Evolutionary conservation across 257 asterid genomes (phyloP).

Genomic region (Solanum habrochaites): DNA sequence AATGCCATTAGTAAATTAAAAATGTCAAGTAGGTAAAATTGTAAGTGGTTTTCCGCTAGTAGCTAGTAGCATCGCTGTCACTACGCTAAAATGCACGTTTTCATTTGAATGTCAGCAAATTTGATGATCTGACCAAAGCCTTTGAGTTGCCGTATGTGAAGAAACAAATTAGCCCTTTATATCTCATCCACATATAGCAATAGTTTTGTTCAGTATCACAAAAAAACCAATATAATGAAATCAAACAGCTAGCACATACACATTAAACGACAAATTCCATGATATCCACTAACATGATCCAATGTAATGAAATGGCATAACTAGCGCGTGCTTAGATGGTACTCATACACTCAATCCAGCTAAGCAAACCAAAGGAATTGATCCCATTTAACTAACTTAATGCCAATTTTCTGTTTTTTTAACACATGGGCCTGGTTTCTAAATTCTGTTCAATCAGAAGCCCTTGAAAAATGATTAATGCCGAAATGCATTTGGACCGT

Average conservation of each 20-base stretch:
- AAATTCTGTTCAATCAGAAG: not conserved
- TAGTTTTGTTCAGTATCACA: not conserved
- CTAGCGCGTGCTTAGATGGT: not conserved
- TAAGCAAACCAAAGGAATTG: not conserved
- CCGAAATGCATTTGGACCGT: not conserved
- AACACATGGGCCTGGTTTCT: not conserved
- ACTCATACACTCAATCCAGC: not conserved
- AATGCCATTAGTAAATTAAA: not conserved
- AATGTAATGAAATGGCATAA: not conserved
- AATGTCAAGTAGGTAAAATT: not conserved
- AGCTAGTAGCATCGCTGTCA: not conserved
- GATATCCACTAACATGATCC: not conserved
- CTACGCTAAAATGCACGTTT: not conserved
- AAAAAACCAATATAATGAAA: not conserved
- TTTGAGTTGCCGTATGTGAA: not conserved
- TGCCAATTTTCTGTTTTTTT: not conserved
- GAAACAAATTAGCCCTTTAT: not conserved
- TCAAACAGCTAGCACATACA: not conserved
- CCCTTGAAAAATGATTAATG: not conserved
- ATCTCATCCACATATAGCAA: not conserved
- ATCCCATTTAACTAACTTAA: not conserved
- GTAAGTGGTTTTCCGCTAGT: not conserved
- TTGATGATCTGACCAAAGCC: not conserved
- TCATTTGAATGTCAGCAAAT: not conserved
- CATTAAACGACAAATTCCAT: not conserved